These are phyloP conservation scores for Tulasnella sp. DNA, from an alignment of 768 basidiomycete species.

Conservation along the genomic window DNA sequence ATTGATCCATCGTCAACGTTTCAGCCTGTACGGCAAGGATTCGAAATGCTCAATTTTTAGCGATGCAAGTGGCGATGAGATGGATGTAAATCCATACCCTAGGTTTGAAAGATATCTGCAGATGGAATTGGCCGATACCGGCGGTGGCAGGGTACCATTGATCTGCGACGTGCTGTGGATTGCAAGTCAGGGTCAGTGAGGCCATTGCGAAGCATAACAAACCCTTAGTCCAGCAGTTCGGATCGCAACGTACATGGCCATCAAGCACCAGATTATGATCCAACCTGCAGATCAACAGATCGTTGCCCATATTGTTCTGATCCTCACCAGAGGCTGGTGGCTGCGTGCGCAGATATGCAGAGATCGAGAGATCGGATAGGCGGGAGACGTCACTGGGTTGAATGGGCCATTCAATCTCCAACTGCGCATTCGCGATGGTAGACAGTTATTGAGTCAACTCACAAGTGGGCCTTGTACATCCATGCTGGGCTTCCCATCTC, in stretches of 20 bases:
- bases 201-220: neutral
- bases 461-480: constrained; percentile 97
- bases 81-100: constrained; percentile 34
- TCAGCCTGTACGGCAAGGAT: no score
- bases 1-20: constrained; percentile 86
- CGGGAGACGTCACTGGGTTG: constrained; percentile 79
- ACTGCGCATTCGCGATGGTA: constrained; percentile 1
- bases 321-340: constrained; percentile 51
- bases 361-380: constrained; percentile 82
- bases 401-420: constrained; percentile 12
- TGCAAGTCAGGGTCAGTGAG: neutral
- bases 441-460: constrained; percentile 27
- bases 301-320: constrained; percentile 89
- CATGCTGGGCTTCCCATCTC: constrained; percentile 81
- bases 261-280: constrained; percentile 80
- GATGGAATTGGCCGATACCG: constrained; percentile 84
- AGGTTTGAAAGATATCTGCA: constrained; percentile 91
- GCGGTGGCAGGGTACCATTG: constrained; percentile 81
- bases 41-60: no score
- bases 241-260: constrained; percentile 51
- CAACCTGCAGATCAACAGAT: constrained; percentile 84
- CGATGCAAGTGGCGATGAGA: neutral
- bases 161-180: constrained; percentile 62
- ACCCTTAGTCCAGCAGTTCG: neutral
- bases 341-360: constrained; percentile 80